Conservation (phyloP, 495 filamentous ascomycete species). For the Cenococcum geophilum region DNA sequence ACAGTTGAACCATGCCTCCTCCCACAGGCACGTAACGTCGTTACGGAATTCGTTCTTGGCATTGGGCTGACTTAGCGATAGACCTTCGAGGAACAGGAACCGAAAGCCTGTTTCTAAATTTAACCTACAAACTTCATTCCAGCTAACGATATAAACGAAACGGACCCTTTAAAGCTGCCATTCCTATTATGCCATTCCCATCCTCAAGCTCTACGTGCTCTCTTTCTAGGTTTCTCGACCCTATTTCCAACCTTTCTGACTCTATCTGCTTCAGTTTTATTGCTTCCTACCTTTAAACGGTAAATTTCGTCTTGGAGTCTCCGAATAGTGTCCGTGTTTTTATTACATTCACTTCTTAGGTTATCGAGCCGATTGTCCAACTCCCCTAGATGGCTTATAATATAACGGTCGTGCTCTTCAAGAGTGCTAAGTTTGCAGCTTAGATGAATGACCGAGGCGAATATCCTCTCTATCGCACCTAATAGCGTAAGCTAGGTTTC, state of each 20-base stretch:
- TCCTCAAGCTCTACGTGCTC: slow-evolving; percentile 10
- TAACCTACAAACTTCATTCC: slow-evolving; percentile 11
- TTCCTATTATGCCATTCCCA: slow-evolving; percentile 12
- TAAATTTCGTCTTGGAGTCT: slow-evolving; percentile 12
- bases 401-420: slow-evolving; percentile 7
- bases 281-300: slow-evolving; percentile 8
- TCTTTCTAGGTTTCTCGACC: slow-evolving; percentile 9
- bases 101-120: slow-evolving; percentile 10
- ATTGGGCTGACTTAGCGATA: slow-evolving; percentile 14
- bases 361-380: slow-evolving; percentile 6
- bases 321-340: slow-evolving; percentile 9
- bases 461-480: slow-evolving; percentile 10
- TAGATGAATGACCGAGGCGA: slow-evolving; percentile 2
- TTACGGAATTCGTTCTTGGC: slow-evolving; percentile 10
- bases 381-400: slow-evolving; percentile 9
- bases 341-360: slow-evolving; percentile 12
- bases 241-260: slow-evolving; percentile 10
- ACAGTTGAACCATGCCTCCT: slow-evolving; percentile 5
- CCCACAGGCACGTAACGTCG: slow-evolving; percentile 2
- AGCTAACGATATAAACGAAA: slow-evolving; percentile 10
- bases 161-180: slow-evolving; percentile 7
- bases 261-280: slow-evolving; percentile 10
- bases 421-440: slow-evolving; percentile 10
- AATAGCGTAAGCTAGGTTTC: slow-evolving; percentile 12
- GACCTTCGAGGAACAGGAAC: slow-evolving; percentile 7